These are phyloP conservation scores for Globisporangium sylvaticum DNA, from an alignment of 352 stramenopile species.

Conservation along the genomic window DNA sequence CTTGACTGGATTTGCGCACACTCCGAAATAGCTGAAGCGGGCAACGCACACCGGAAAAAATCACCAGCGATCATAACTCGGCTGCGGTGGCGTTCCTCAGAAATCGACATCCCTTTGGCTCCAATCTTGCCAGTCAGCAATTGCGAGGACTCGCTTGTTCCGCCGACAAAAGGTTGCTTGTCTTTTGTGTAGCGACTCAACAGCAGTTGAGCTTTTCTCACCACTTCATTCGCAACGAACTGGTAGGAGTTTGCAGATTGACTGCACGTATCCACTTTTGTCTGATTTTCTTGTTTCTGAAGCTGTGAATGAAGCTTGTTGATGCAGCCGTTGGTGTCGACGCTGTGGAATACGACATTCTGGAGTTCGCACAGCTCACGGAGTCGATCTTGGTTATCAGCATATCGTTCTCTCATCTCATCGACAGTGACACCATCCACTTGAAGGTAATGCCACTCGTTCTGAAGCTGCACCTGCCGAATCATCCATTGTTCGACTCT, in stretches of 20 bases:
- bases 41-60: conserved; percentile 28
- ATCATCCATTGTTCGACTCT: conserved; percentile 66
- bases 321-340: conserved; percentile 33
- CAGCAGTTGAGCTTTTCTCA: conserved; percentile 28
- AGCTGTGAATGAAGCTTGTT: conserved; percentile 34
- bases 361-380: conserved; percentile 51
- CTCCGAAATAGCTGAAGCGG: conserved; percentile 23
- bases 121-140: neutral
- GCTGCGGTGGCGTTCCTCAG: neutral
- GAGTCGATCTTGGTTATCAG: conserved; percentile 40
- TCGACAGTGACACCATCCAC: conserved; percentile 35
- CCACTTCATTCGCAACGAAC: conserved; percentile 25
- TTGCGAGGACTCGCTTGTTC: neutral
- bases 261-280: neutral
- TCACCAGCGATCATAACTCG: conserved; percentile 18
- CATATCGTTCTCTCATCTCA: conserved; percentile 53
- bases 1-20: conserved; percentile 26
- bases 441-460: conserved; percentile 53
- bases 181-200: conserved; percentile 21
- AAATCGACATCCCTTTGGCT: neutral
- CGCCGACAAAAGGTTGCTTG: neutral
- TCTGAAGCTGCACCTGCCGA: conserved; percentile 55
- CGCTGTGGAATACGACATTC: conserved; percentile 29
- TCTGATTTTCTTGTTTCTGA: conserved; percentile 13
- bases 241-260: conserved; percentile 25